Evolutionary conservation across 495 filamentous ascomycete species (phyloP).

Genomic region (Aspergillus sclerotioniger): DNA sequence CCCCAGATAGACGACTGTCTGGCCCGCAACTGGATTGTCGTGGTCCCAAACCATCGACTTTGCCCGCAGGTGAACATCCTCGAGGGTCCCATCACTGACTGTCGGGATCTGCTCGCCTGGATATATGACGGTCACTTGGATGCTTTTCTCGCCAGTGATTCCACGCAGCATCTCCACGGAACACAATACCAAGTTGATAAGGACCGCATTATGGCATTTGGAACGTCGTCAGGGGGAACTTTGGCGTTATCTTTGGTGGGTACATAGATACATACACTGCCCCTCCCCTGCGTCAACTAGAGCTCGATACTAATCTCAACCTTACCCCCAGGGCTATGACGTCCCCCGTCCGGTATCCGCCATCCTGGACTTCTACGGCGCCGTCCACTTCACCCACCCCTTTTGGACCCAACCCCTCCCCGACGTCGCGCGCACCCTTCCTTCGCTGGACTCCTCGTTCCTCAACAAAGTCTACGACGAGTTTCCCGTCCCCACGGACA

Average conservation of each 20-base stretch:
- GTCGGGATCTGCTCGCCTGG: constrained; percentile 30
- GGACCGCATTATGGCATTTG: constrained; percentile 34
- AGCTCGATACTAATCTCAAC: constrained; percentile 1
- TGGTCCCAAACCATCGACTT: constrained; percentile 22
- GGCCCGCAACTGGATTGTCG: constrained; percentile 36
- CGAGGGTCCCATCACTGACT: constrained; percentile 8
- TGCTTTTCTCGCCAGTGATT: constrained; percentile 9
- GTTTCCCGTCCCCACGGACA: constrained; percentile 26
- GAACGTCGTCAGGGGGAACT: constrained; percentile 32
- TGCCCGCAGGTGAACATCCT: constrained; percentile 7
- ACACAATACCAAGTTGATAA: constrained; percentile 21
- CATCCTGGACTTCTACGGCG: constrained; percentile 38
- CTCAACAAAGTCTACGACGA: constrained; percentile 30
- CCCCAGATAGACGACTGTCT: constrained; percentile 36
- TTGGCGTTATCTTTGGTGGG: constrained; percentile 32
- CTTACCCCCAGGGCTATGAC: constrained; percentile 27
- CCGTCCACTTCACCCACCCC: constrained; percentile 33
- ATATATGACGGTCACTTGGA: constrained; percentile 27
- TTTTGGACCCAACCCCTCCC: constrained; percentile 66
- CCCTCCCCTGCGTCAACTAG: neutral
- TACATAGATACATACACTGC: constrained; percentile 11
- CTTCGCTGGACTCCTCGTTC: constrained; percentile 16
- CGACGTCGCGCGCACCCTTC: constrained; percentile 47
- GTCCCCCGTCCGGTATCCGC: constrained; percentile 23
- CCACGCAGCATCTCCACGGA: neutral